Base-by-base conservation (phyloP, 1,284 basidiomycete species). In the Neonothopanus nambi region DNA sequence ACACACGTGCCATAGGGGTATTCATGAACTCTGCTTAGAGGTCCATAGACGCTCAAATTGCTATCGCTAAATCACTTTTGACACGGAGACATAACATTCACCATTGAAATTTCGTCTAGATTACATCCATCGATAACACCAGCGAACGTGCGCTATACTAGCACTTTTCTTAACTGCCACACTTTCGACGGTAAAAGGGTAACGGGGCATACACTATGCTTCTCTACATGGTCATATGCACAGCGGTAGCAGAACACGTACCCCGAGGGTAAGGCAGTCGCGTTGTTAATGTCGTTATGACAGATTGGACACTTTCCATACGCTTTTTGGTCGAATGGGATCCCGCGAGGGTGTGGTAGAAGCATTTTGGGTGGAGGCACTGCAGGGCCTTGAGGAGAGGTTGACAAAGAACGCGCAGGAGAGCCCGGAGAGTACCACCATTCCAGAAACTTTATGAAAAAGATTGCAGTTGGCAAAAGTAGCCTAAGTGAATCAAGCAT, bases 341-440 rank as follows among this genome's bases (percentile, higher is more conserved):
- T 70, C 20, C 87, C 84, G 52, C 80, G 75, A 15, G 85, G 83
- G 66, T 91, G 89, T 5, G 89, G 87, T 40, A 78, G 74, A 8
- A 94, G 79, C 59, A 92, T 80, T 55, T 77, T 76, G 36, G 91
- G 89, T 15, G 90, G 89, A 54, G 89, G 86, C 33, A 94, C 80
- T 0, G 82, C 76, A 17, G 86, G 89, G 18, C 82, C 84, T 56
- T 77, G 76, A 42, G 81, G 83, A 21, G 84, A 78, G 37, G 78
- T 71, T 23, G 82, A 76, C 52, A 89, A 65, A 41, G 83, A 78
- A 53, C 84, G 79, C 58, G 88, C 81, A n/a, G 95, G 95, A 2
- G 95, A 98, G 26, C 85, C 83, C 8, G 95, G 92, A 15, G 94
- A 96, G 70, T 98, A 99, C 95, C 97, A 99, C 95, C 97, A 99